Conservation (phyloP, 805 yeast species). For the Candida silvicultrix region DNA sequence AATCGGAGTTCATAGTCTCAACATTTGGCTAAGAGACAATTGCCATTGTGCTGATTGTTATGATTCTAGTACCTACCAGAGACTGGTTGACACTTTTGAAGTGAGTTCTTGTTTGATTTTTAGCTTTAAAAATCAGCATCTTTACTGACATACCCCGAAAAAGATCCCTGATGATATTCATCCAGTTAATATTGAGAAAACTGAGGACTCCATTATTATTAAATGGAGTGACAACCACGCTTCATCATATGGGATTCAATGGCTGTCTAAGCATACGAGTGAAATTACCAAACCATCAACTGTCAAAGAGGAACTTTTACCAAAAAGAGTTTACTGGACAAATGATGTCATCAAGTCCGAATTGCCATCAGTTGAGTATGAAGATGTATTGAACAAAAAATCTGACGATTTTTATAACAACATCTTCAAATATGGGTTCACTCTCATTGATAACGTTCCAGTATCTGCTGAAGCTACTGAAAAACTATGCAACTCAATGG, state of each 20-base stretch:
- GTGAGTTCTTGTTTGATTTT: too few species aligned
- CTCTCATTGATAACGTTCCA: slow-evolving; percentile 24
- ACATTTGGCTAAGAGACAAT: slow-evolving; percentile 54
- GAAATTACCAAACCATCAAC: slow-evolving; percentile 30
- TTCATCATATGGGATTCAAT: slow-evolving; percentile 25
- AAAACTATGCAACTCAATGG: slow-evolving; percentile 46
- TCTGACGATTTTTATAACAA: slow-evolving; percentile 14
- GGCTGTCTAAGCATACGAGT: slow-evolving; percentile 17
- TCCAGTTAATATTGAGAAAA: too few species aligned
- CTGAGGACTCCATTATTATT: too few species aligned
- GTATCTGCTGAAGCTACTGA: slow-evolving; percentile 51
- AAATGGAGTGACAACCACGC: too few species aligned
- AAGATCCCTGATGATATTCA: too few species aligned
- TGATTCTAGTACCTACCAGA: slow-evolving; percentile 47
- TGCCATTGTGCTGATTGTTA: slow-evolving; percentile 50
- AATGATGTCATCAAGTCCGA: slow-evolving; percentile 26
- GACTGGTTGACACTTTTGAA: slow-evolving; percentile 29
- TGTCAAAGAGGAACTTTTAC: slow-evolving; percentile 31
- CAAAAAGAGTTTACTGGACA: slow-evolving; percentile 38
- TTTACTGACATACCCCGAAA: too few species aligned
- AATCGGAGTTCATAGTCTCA: slow-evolving; percentile 22
- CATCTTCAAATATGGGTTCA: slow-evolving; percentile 43
- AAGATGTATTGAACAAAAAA: slow-evolving; percentile 35
- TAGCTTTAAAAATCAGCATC: too few species aligned
- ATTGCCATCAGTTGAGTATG: slow-evolving; percentile 33